Percentiles rank a stretch among this genome's conserved stretches.
Evolutionary conservation across 164 flowering plant genomes (phyloP).

Genomic region (Aristolochia californica): DNA sequence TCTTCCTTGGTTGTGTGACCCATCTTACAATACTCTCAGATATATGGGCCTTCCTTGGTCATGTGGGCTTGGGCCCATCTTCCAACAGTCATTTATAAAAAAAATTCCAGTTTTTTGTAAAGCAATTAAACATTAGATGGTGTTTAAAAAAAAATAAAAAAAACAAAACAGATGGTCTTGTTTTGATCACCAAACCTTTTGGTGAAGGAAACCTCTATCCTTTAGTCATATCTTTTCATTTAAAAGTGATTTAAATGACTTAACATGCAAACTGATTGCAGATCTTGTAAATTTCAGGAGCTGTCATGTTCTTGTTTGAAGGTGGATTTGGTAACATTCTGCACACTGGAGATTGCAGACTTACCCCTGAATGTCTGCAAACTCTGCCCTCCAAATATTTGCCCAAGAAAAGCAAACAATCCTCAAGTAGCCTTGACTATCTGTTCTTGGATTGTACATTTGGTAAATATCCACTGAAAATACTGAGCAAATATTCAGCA

Average conservation of each 20-base stretch:
- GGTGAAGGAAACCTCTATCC: neutral
- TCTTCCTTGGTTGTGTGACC: too few relatives aligned
- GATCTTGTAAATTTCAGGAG: constrained; percentile 38
- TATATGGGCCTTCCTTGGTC: too few relatives aligned
- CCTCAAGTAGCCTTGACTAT: constrained; percentile 47
- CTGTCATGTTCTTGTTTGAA: constrained; percentile 87
- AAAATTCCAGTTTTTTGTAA: too few relatives aligned
- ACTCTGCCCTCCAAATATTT: constrained; percentile 57
- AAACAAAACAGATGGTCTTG: too few relatives aligned
- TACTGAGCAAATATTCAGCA: constrained; percentile 67
- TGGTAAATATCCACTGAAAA: constrained; percentile 31
- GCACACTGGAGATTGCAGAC: constrained; percentile 92
- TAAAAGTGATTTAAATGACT: neutral
- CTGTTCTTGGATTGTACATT: constrained; percentile 83
- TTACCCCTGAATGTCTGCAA: constrained; percentile 56
- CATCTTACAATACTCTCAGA: too few relatives aligned
- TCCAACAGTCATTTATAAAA: too few relatives aligned
- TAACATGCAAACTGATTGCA: too few relatives aligned
- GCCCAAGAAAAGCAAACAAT: constrained; percentile 42
- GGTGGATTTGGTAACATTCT: constrained; percentile 71
- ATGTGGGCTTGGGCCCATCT: too few relatives aligned
- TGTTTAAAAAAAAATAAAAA: too few relatives aligned
- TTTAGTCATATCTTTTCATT: neutral
- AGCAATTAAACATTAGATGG: too few relatives aligned
- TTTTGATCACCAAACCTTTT: neutral